Percentiles rank a stretch among this genome's conserved stretches.
phyloP scores from a whole-genome alignment of 495 filamentous ascomycete genomes.

The Talaromyces borbonicus region DNA sequence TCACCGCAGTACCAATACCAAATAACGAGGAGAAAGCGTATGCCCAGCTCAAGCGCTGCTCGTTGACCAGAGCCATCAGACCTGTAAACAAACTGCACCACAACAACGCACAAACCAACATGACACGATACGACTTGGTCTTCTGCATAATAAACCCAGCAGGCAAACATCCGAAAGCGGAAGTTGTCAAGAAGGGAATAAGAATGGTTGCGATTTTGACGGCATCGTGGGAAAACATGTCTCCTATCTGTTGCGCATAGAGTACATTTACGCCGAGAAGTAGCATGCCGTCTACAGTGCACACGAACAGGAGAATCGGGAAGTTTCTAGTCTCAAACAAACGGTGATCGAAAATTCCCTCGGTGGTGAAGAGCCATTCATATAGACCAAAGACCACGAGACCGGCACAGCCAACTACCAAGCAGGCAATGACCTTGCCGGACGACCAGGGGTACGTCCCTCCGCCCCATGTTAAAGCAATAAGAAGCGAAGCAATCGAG shows the following conservation, averaged over 20 bases:
- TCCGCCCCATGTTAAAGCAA: conserved; percentile 48
- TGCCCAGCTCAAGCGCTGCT: neutral
- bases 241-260: neutral
- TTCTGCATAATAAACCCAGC: neutral
- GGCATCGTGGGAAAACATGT: neutral
- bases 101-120: conserved; percentile 2
- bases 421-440: conserved; percentile 37
- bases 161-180: neutral
- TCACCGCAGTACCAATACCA: conserved; percentile 2
- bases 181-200: neutral
- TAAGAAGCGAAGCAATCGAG: conserved; percentile 34
- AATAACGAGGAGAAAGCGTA: neutral
- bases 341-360: conserved; percentile 1
- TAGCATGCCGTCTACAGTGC: neutral
- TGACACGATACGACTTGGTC: neutral
- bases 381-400: conserved; percentile 2
- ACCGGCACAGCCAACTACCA: neutral
- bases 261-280: neutral
- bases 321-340: conserved; percentile 1
- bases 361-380: conserved; percentile 5
- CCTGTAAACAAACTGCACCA: conserved; percentile 1
- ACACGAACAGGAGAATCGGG: neutral
- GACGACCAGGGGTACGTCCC: conserved; percentile 41
- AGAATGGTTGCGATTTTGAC: neutral
- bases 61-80: neutral